phyloP scores from a whole-genome alignment of 331 rosid genomes.

The Pyracantha coccinea region DNA sequence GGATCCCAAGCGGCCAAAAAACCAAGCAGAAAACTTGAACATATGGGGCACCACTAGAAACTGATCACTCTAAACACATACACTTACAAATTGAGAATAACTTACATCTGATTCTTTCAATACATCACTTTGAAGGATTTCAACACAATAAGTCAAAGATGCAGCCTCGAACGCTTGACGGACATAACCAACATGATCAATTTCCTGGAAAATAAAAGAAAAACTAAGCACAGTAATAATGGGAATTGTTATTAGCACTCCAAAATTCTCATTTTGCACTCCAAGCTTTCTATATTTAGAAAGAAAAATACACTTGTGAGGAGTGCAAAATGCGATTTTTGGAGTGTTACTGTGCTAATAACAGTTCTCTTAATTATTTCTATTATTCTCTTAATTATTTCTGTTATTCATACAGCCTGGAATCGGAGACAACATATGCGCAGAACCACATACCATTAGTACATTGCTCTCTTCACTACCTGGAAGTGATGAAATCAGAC shows the following conservation, averaged over 20 bases:
- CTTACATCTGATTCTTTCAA: conserved; percentile 81
- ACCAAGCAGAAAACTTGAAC: background rate
- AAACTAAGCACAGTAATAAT: conserved; percentile 9
- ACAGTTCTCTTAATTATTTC: background rate
- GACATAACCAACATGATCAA: conserved; percentile 88
- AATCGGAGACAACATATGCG: conserved; percentile 10
- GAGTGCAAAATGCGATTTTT: no score
- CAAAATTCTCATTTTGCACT: no score
- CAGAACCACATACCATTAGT: conserved; percentile 46
- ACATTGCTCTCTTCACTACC: conserved; percentile 59
- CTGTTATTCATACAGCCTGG: conserved; percentile 1
- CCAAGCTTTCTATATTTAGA: no score
- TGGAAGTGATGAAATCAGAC: conserved; percentile 71
- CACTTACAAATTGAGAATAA: conserved; percentile 20
- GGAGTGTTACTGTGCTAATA: no score
- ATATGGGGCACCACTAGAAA: background rate
- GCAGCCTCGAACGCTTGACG: conserved; percentile 83
- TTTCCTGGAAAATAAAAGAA: conserved; percentile 50
- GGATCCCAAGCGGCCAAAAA: background rate
- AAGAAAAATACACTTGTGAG: no score
- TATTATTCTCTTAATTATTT: background rate
- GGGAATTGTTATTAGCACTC: no score
- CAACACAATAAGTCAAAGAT: conserved; percentile 55
- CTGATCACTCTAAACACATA: background rate
- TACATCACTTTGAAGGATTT: conserved; percentile 68